Evolutionary conservation across 139 green algal genomes (phyloP).

Genomic region (Volvox reticuliferus): DNA sequence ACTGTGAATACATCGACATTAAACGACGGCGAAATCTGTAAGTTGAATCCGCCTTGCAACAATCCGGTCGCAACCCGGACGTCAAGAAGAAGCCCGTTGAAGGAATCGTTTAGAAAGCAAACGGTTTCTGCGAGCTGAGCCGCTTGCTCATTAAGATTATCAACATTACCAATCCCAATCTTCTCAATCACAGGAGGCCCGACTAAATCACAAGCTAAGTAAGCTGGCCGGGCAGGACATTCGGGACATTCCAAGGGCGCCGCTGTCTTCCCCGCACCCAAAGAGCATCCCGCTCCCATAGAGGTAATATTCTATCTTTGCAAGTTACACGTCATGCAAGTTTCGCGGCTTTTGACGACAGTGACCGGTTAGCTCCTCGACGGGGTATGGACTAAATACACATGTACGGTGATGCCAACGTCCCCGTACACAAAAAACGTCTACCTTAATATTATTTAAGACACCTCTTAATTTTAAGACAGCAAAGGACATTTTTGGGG

Average conservation of each 20-base stretch:
- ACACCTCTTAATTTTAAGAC: no score
- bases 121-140: not conserved
- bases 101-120: not conserved
- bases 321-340: no score
- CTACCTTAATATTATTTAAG: no score
- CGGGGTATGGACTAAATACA: no score
- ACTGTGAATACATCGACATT: conserved; percentile 13
- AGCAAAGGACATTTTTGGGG: no score
- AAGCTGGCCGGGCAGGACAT: not conserved
- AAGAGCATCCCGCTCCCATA: conserved; percentile 13
- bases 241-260: not conserved
- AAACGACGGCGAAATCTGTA: not conserved
- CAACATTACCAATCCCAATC: not conserved
- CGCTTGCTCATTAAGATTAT: not conserved
- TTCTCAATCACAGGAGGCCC: not conserved
- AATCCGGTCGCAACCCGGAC: not conserved
- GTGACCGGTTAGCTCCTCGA: no score
- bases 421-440: no score
- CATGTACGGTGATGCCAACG: no score
- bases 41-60: not conserved
- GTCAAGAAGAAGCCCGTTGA: not conserved
- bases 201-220: conserved; percentile 11
- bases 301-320: no score
- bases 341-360: no score
- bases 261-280: not conserved